These are phyloP conservation scores for Naumovozyma castellii DNA, from an alignment of 805 yeast genomes.

Conservation along the genomic window DNA sequence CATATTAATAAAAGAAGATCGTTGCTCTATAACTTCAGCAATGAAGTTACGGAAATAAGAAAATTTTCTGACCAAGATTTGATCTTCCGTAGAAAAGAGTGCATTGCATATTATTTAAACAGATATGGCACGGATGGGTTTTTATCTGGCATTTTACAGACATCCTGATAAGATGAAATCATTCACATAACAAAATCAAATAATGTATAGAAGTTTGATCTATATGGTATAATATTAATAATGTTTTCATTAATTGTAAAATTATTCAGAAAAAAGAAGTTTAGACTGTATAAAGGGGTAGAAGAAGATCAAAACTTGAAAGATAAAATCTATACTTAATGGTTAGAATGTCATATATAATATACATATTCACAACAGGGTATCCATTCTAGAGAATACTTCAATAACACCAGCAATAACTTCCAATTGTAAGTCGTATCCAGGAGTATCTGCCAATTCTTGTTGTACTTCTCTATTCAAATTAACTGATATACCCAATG, in stretches of 20 bases:
- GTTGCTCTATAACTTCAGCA: constrained; percentile 38
- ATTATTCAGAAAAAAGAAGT: too few relatives aligned
- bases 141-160: constrained; percentile 2
- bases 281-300: too few relatives aligned
- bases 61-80: constrained; percentile 4
- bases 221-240: not conserved
- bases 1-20: constrained; percentile 29
- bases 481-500: constrained; percentile 64
- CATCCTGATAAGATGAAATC: constrained; percentile 1
- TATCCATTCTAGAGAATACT: constrained; percentile 88
- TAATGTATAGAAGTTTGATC: too few relatives aligned
- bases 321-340: too few relatives aligned
- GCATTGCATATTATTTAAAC: constrained; percentile 13
- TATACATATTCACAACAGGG: constrained; percentile 60
- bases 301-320: too few relatives aligned
- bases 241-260: too few relatives aligned
- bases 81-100: constrained; percentile 11
- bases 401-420: constrained; percentile 86
- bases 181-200: not conserved
- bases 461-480: constrained; percentile 38
- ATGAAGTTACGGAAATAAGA: constrained; percentile 13
- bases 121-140: constrained; percentile 13
- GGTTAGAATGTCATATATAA: too few relatives aligned
- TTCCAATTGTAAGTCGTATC: constrained; percentile 62
- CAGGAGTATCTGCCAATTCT: constrained; percentile 36